These are phyloP conservation scores for Sporothrix luriei DNA, from an alignment of 2,329 filamentous ascomycete species.

Conservation along the genomic window DNA sequence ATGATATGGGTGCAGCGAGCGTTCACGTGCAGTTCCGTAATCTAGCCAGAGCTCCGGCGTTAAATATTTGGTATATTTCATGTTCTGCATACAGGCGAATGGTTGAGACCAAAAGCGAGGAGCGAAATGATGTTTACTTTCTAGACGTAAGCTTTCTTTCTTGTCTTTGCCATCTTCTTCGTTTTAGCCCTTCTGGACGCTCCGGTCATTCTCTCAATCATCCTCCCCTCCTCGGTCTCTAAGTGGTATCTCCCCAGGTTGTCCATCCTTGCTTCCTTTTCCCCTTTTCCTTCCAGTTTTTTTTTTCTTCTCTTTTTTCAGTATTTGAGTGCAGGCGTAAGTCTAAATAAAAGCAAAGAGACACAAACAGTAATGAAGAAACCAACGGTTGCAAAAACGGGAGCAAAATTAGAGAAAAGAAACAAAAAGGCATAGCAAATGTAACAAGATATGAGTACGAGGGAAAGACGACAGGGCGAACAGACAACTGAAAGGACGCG, in stretches of 20 bases:
- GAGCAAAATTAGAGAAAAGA: neutral
- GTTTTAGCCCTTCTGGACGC: neutral
- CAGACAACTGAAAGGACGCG: neutral
- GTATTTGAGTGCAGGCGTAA: conserved; percentile 1
- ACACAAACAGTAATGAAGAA: neutral
- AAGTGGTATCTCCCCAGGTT: conserved; percentile 23
- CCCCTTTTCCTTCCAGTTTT: conserved; percentile 26
- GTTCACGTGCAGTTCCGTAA: neutral
- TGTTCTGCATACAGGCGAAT: neutral
- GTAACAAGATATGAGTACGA: neutral
- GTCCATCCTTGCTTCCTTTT: conserved; percentile 4
- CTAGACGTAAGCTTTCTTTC: neutral
- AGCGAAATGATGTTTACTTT: conserved; percentile 6
- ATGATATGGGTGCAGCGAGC: neutral
- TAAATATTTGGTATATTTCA: neutral
- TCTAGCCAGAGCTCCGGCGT: neutral
- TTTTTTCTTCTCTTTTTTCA: neutral
- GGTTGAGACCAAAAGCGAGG: neutral
- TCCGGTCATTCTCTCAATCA: neutral
- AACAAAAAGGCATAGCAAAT: neutral
- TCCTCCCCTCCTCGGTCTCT: conserved; percentile 14
- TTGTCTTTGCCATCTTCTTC: neutral
- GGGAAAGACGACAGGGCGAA: neutral
- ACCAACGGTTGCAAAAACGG: neutral
- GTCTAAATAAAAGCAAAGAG: neutral